Conservation (phyloP, 768 basidiomycete species). For the Tulasnella sp. region DNA sequence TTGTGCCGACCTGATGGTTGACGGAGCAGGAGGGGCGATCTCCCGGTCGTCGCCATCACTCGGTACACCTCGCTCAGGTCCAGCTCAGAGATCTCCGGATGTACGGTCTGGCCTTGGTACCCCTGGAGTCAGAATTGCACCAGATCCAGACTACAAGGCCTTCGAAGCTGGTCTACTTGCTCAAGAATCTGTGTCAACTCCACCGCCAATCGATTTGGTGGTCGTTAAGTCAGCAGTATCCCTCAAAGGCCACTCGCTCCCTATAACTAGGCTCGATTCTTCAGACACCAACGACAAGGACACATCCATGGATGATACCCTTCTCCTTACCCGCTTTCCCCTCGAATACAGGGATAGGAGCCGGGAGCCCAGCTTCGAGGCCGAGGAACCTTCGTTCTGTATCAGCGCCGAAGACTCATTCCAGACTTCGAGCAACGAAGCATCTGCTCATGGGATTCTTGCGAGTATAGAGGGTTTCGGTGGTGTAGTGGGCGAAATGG, state of each 20-base stretch:
- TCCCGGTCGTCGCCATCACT: neutral
- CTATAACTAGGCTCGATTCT: no score
- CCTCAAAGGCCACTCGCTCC: neutral
- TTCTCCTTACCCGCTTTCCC: neutral
- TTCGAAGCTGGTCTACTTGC: neutral
- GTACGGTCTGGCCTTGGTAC: neutral
- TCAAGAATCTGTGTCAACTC: neutral
- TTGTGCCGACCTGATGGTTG: neutral
- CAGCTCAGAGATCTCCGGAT: neutral
- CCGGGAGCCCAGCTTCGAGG: neutral
- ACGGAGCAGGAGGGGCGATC: neutral
- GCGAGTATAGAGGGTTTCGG: neutral
- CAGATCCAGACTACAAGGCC: neutral
- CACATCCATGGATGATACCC: neutral
- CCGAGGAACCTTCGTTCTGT: neutral
- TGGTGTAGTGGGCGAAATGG: neutral
- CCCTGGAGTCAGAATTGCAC: neutral
- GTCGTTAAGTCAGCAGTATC: neutral
- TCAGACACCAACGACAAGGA: neutral
- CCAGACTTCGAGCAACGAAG: neutral
- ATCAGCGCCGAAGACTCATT: neutral
- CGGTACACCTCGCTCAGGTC: neutral
- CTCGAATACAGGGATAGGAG: neutral
- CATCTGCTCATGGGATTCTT: neutral
- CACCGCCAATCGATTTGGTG: neutral